phyloP scores from a whole-genome alignment of 176 grass and related monocot species.

The Pontederia crassipes region DNA sequence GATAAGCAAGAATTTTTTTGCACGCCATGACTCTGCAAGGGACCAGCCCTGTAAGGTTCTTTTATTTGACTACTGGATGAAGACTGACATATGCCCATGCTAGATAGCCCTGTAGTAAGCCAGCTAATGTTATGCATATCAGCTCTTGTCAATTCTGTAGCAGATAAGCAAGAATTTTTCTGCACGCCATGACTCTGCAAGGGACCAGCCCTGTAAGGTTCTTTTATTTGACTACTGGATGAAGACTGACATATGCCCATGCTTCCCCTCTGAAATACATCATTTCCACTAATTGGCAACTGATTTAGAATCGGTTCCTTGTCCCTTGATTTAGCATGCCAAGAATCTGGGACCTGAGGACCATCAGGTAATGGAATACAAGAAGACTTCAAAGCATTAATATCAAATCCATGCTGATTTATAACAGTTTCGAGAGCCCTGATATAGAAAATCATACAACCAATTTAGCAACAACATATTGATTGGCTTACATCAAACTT shows the following conservation, averaged over 20 bases:
- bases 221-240: slow-evolving; percentile 39
- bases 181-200: slow-evolving; percentile 17
- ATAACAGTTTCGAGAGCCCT: slow-evolving; percentile 98
- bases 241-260: slow-evolving; percentile 58
- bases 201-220: slow-evolving; percentile 18
- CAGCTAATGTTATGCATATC: slow-evolving; percentile 27
- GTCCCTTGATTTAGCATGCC: slow-evolving; percentile 50
- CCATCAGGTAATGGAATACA: slow-evolving; percentile 59
- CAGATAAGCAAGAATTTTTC: slow-evolving; percentile 20
- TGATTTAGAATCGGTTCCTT: slow-evolving; percentile 56
- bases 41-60: slow-evolving; percentile 20
- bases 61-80: slow-evolving; percentile 44
- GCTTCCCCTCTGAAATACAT: slow-evolving; percentile 40
- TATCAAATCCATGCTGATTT: slow-evolving; percentile 89
- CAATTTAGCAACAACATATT: neutral
- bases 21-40: slow-evolving; percentile 14
- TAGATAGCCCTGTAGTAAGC: slow-evolving; percentile 29
- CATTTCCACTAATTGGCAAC: slow-evolving; percentile 39
- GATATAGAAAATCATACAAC: slow-evolving; percentile 1
- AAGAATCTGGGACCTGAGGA: slow-evolving; percentile 45
- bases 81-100: slow-evolving; percentile 53
- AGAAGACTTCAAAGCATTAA: slow-evolving; percentile 62
- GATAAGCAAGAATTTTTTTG: slow-evolving; percentile 21
- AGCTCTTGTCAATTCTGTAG: slow-evolving; percentile 32
- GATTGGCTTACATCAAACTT: neutral